These are phyloP conservation scores for Tricholomella constricta DNA, from an alignment of 768 basidiomycete species.

Conservation along the genomic window DNA sequence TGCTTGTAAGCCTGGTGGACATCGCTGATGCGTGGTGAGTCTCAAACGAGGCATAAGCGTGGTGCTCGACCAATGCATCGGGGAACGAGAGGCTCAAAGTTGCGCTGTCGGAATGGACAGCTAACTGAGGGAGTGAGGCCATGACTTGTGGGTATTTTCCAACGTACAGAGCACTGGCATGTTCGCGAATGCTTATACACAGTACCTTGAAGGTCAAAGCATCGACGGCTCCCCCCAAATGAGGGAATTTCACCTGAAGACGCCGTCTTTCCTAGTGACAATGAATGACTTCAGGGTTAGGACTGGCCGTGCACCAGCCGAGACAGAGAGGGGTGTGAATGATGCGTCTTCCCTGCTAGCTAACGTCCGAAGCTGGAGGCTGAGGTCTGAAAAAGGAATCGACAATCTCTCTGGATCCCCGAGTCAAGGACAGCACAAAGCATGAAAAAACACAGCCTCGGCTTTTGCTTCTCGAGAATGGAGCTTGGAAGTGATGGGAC, in stretches of 20 bases:
- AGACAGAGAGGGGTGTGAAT: too few relatives aligned
- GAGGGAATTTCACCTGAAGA: not conserved
- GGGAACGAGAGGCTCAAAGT: not conserved
- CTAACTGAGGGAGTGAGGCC: not conserved
- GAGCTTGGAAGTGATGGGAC: too few relatives aligned
- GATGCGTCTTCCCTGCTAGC: too few relatives aligned
- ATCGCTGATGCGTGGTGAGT: not conserved
- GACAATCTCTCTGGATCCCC: too few relatives aligned
- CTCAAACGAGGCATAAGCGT: not conserved
- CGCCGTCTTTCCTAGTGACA: not conserved
- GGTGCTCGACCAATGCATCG: not conserved
- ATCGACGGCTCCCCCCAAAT: not conserved
- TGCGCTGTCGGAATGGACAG: not conserved
- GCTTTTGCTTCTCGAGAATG: too few relatives aligned
- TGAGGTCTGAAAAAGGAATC: too few relatives aligned
- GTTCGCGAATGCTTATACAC: conserved; percentile 1
- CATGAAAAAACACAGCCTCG: too few relatives aligned
- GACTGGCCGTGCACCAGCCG: too few relatives aligned
- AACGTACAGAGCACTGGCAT: not conserved
- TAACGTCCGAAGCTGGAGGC: too few relatives aligned
- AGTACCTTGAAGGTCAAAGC: conserved; percentile 3
- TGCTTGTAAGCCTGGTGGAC: not conserved
- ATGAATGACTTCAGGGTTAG: not conserved
- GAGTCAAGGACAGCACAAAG: too few relatives aligned
- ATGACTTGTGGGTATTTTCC: not conserved